These are phyloP conservation scores for Lodderomyces beijingensis DNA, from an alignment of 1,139 yeast genomes.

Conservation along the genomic window DNA sequence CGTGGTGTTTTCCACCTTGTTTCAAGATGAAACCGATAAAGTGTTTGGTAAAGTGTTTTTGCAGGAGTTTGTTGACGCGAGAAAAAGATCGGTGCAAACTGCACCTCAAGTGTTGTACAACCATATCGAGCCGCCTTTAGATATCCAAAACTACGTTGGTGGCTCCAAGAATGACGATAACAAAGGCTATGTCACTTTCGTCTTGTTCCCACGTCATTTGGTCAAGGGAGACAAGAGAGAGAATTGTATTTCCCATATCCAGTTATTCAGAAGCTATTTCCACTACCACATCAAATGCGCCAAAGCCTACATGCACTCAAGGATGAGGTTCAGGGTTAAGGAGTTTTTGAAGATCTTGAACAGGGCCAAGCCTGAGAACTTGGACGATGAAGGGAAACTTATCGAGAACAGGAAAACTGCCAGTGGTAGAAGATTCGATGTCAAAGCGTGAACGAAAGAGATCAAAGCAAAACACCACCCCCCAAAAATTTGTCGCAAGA, in stretches of 20 bases:
- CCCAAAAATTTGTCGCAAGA: no score
- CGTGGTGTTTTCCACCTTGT: slow-evolving; percentile 88
- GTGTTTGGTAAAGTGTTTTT: slow-evolving; percentile 91
- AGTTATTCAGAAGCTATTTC: slow-evolving; percentile 91
- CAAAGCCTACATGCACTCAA: slow-evolving; percentile 95
- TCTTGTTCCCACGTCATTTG: slow-evolving; percentile 70
- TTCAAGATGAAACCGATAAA: slow-evolving; percentile 96
- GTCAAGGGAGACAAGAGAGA: slow-evolving; percentile 69
- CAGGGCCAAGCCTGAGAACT: slow-evolving; percentile 93
- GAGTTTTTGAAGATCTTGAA: slow-evolving; percentile 93
- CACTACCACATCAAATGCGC: slow-evolving; percentile 98
- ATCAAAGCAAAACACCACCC: no score
- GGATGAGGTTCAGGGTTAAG: slow-evolving; percentile 94
- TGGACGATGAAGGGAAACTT: slow-evolving; percentile 61
- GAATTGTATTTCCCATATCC: slow-evolving; percentile 82
- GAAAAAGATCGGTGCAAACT: slow-evolving; percentile 92
- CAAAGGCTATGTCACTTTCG: slow-evolving; percentile 74
- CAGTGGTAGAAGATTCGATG: slow-evolving; percentile 71
- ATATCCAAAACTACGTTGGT: slow-evolving; percentile 48
- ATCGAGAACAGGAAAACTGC: slow-evolving; percentile 74
- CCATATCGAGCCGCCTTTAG: slow-evolving; percentile 89
- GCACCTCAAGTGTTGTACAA: slow-evolving; percentile 97
- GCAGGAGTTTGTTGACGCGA: slow-evolving; percentile 95
- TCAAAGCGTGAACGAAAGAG: slow-evolving; percentile 9
- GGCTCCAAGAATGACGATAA: slow-evolving; percentile 35